These are phyloP conservation scores for Mycena leptocephala DNA, from an alignment of 768 basidiomycete genomes.

Conservation along the genomic window DNA sequence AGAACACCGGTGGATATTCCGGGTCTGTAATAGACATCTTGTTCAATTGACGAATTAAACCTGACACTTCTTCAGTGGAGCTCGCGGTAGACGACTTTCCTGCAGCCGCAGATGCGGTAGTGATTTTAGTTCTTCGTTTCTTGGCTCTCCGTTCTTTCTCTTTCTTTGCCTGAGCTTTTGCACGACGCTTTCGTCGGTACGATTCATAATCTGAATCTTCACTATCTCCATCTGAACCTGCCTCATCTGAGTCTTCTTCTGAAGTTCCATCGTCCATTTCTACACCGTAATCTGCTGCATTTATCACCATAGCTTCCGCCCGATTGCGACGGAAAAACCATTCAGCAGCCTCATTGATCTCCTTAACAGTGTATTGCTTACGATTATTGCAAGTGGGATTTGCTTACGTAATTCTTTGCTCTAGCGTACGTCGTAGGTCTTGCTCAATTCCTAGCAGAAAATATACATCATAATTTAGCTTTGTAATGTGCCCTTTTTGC, in stretches of 20 bases:
- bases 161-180: not conserved
- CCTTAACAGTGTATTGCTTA: not conserved
- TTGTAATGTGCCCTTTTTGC: no score
- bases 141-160: constrained; percentile 11
- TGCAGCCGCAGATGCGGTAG: no score
- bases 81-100: not conserved
- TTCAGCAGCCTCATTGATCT: constrained; percentile 14
- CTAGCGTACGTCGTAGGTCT: not conserved
- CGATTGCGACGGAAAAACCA: constrained; percentile 10
- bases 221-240: not conserved
- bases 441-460: constrained; percentile 25
- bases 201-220: constrained; percentile 13
- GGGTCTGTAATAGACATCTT: no score
- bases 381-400: not conserved
- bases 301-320: constrained; percentile 2
- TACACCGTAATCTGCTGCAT: not conserved
- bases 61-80: no score
- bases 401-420: not conserved
- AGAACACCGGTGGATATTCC: no score
- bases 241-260: not conserved
- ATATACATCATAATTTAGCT: not conserved
- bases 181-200: not conserved
- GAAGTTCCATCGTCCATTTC: not conserved
- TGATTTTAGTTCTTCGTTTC: not conserved
- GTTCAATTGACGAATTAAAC: no score